Conservation (phyloP, 352 stramenopile species). For the Pelagophyceae sp. region DNA sequence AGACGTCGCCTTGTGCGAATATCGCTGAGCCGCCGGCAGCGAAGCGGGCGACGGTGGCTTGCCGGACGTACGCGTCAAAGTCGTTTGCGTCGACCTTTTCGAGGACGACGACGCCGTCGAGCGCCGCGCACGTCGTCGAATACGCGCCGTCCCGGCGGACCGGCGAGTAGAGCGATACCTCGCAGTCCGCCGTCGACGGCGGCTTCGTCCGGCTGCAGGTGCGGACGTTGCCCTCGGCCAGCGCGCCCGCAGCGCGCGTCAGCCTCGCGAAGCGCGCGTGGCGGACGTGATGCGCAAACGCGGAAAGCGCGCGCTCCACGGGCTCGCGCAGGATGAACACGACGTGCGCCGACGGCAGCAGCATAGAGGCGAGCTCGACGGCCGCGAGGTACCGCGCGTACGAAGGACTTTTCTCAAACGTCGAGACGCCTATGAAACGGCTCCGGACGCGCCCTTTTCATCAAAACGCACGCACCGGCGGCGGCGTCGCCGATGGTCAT, state of each 20-base stretch:
- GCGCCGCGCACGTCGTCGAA: background rate
- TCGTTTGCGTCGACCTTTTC: background rate
- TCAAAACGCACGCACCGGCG: too few relatives aligned
- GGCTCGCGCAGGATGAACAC: slow-evolving; percentile 26
- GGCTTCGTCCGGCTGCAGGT: background rate
- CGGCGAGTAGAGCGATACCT: background rate
- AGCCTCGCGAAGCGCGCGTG: background rate
- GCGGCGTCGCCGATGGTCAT: background rate
- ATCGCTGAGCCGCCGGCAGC: background rate
- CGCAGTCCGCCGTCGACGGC: background rate
- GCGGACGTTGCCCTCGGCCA: background rate
- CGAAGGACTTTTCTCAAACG: slow-evolving; percentile 29
- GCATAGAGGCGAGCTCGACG: slow-evolving; percentile 1
- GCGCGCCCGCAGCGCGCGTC: background rate
- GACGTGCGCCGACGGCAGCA: slow-evolving; percentile 21
- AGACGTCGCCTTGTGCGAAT: background rate
- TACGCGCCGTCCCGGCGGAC: background rate
- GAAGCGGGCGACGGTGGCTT: background rate
- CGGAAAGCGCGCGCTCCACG: slow-evolving; percentile 20
- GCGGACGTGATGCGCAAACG: background rate
- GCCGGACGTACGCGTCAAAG: slow-evolving; percentile 6
- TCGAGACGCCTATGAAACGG: too few relatives aligned
- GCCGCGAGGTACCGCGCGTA: slow-evolving; percentile 25
- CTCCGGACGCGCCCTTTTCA: too few relatives aligned
- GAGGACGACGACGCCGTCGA: background rate